phyloP scores from a whole-genome alignment of 345 rosid genomes.

The Passiflora organensis region DNA sequence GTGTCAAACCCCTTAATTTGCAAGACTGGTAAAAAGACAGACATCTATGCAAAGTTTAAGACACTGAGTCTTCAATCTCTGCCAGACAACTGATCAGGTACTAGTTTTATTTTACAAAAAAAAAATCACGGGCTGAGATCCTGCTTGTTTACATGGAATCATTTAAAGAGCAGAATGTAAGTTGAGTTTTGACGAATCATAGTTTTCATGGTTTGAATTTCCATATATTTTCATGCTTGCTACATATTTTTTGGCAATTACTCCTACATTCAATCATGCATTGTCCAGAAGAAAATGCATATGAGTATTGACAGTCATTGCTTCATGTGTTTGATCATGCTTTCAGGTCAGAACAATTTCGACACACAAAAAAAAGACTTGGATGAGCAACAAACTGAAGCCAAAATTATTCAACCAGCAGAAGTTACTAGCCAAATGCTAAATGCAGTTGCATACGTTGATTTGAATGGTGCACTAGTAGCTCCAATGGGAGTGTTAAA shows the following conservation, averaged over 20 bases:
- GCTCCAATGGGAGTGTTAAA: slow-evolving; percentile 76
- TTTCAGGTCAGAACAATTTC: too few species aligned
- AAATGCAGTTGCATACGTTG: slow-evolving; percentile 43
- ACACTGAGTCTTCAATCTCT: too few species aligned
- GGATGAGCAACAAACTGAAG: not conserved
- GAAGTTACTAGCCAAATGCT: not conserved
- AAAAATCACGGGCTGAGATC: not conserved
- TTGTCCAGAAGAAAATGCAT: not conserved
- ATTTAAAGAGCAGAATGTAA: not conserved
- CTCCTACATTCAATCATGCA: not conserved
- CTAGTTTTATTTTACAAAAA: too few species aligned
- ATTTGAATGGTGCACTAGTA: slow-evolving; percentile 93
- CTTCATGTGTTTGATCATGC: not conserved
- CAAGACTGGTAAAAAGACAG: too few species aligned
- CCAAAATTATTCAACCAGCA: not conserved
- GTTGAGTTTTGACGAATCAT: not conserved
- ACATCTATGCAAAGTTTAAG: too few species aligned
- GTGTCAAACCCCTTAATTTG: too few species aligned
- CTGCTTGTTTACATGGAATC: slow-evolving; percentile 1
- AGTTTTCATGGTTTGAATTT: not conserved
- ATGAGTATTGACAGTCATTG: too few species aligned
- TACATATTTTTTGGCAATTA: not conserved
- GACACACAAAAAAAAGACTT: too few species aligned
- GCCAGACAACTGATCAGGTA: too few species aligned
- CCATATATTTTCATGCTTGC: not conserved